These are phyloP conservation scores for Rhizopus sp. DNA, from an alignment of 371 early-diverging fungal genomes.

Conservation along the genomic window DNA sequence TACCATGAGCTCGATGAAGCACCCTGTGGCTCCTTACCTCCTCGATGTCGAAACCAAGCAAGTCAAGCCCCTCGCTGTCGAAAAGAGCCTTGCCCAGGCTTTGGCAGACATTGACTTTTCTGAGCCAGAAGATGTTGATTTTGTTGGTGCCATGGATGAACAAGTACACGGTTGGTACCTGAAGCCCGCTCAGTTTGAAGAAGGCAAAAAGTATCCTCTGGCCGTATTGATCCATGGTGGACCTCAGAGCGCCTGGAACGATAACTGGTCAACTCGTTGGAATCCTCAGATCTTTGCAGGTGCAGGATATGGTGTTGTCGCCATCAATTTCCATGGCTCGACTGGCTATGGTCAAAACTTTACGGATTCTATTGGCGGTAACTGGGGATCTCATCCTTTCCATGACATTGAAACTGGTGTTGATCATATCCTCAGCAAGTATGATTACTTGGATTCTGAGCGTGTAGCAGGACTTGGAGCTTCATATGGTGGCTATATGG, in stretches of 20 bases:
- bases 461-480: slow-evolving; percentile 77
- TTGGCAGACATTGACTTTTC: slow-evolving; percentile 38
- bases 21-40: slow-evolving; percentile 50
- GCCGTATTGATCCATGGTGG: slow-evolving; percentile 89
- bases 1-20: slow-evolving; percentile 47
- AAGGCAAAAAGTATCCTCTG: slow-evolving; percentile 68
- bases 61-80: slow-evolving; percentile 14
- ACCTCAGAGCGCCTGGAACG: slow-evolving; percentile 74
- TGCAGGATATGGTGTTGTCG: slow-evolving; percentile 77
- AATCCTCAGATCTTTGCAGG: slow-evolving; percentile 76
- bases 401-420: slow-evolving; percentile 76
- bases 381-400: slow-evolving; percentile 84
- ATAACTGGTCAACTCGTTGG: slow-evolving; percentile 73
- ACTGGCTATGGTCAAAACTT: slow-evolving; percentile 83
- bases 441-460: slow-evolving; percentile 61
- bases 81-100: slow-evolving; percentile 30
- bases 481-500: slow-evolving; percentile 86
- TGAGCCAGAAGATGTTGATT: slow-evolving; percentile 64
- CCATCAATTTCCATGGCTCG: slow-evolving; percentile 81
- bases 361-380: slow-evolving; percentile 68
- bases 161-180: slow-evolving; percentile 74
- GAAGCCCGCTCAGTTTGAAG: slow-evolving; percentile 67
- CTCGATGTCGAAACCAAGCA: slow-evolving; percentile 27
- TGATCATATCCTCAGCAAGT: slow-evolving; percentile 61
- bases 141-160: slow-evolving; percentile 66